Conservation (phyloP, 768 basidiomycete species). For the Calvatia gigantea region DNA sequence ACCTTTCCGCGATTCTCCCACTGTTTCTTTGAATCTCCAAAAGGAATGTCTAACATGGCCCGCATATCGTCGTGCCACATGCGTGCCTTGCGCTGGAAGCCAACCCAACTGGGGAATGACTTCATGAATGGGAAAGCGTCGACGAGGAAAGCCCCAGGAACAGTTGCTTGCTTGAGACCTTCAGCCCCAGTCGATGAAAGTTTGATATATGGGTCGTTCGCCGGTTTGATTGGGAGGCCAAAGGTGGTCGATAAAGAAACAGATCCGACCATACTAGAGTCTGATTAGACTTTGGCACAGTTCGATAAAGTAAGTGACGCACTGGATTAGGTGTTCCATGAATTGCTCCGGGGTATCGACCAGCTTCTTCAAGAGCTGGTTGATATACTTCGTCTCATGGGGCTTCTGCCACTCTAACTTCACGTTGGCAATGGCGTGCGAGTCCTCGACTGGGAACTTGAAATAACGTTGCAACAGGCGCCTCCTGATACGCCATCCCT, state of each 20-base stretch:
- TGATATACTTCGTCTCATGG: constrained; percentile 23
- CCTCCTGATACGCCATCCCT: constrained; percentile 14
- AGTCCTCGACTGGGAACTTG: constrained; percentile 20
- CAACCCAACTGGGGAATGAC: constrained; percentile 50
- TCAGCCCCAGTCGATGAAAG: constrained; percentile 49
- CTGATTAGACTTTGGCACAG: constrained; percentile 2
- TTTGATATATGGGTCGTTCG: constrained; percentile 46
- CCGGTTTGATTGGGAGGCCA: constrained; percentile 4
- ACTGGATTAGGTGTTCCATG: constrained; percentile 19
- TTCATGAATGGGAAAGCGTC: constrained; percentile 40
- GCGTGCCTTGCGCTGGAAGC: constrained; percentile 44
- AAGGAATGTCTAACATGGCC: constrained; percentile 41
- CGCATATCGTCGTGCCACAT: constrained; percentile 36
- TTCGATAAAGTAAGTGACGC: not conserved
- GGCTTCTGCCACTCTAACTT: constrained; percentile 25
- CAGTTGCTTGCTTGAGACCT: constrained; percentile 47
- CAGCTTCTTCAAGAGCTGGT: constrained; percentile 25
- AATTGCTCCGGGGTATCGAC: constrained; percentile 31
- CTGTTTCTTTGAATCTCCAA: constrained; percentile 38
- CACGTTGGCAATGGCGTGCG: constrained; percentile 8
- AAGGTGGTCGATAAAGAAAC: constrained; percentile 12
- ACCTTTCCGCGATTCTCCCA: constrained; percentile 15
- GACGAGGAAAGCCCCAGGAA: constrained; percentile 47
- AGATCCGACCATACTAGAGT: constrained; percentile 14
- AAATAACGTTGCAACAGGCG: constrained; percentile 35